Base-by-base conservation (phyloP, 2,329 filamentous ascomycete genomes). In the Xylaria arbuscula region DNA sequence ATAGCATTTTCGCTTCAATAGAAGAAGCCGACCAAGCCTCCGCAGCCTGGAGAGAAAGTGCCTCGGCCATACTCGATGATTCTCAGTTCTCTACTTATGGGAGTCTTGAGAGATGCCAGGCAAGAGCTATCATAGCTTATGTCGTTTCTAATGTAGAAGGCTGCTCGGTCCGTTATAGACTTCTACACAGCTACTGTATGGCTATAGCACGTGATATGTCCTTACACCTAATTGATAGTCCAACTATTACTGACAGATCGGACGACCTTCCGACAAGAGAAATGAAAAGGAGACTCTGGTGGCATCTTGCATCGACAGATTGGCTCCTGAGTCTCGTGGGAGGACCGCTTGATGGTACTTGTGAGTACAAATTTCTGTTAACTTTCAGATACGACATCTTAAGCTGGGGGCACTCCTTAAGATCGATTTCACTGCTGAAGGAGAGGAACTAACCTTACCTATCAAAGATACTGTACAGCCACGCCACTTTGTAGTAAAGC, bases 251-350 rank as follows among this genome's bases (percentile, higher is more conserved):
- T 7, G 70, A 71, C 0, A 73, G 73, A 2, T 42, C 66, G 19
- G 72, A 77, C 8, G 76, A 74, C 19, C 64, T 68, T 22, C 68
- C 69, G 2, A 76, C 75, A 40, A 73, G 70, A 5, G 83, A 84
- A 62, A 76, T 81, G 45, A 82, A 79, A 48, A 75, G 82, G 19
- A 76, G 83, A 54, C 70, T 83, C 3, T 84, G 82, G 83, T 84
- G 82, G 82, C 81, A 83, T 68, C 73, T 84, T 6, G 77, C 77
- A 10, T 74, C 79, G 0, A 80, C 78, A 4, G 81, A 84, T 67
- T 83, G 80, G 82, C 76, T 83, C 69, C 57, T 72, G 0, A 70
- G 77, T 36, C 15, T 68, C 1, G 59, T 70, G 13, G 68, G 70
- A 15, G 64, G 70, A 3, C 67, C 69, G 11, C 54, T 67, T 15